Evolutionary conservation across 192 early-diverging fungal species (phyloP).

Genomic region (Linnemannia exigua): DNA sequence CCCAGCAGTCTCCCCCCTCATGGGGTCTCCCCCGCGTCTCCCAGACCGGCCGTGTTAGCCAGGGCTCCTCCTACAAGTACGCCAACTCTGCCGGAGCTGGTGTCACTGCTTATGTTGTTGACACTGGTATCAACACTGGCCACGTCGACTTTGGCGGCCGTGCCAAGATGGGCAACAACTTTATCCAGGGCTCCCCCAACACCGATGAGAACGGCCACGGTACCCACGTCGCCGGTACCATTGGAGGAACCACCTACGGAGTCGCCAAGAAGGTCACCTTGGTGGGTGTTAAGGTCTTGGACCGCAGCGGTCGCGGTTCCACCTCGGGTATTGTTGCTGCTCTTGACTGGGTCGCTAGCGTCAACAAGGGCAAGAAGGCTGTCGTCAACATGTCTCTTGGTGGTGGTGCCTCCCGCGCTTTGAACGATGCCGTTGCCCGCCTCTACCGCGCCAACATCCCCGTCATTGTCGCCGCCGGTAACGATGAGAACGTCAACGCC

Average conservation of each 20-base stretch:
- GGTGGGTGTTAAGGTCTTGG: slow-evolving; percentile 80
- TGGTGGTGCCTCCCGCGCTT: slow-evolving; percentile 65
- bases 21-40: slow-evolving; percentile 61
- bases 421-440: slow-evolving; percentile 72
- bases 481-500: slow-evolving; percentile 71
- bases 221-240: slow-evolving; percentile 79
- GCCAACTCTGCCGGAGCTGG: slow-evolving; percentile 66
- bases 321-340: slow-evolving; percentile 60
- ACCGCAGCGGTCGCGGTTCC: slow-evolving; percentile 66
- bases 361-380: slow-evolving; percentile 47
- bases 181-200: slow-evolving; percentile 61
- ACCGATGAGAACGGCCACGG: slow-evolving; percentile 74
- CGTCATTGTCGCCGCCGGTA: slow-evolving; percentile 85
- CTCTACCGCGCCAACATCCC: slow-evolving; percentile 73
- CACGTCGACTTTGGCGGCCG: slow-evolving; percentile 84
- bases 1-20: slow-evolving; percentile 32
- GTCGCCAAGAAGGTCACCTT: slow-evolving; percentile 81
- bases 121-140: slow-evolving; percentile 67
- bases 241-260: slow-evolving; percentile 73
- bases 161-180: slow-evolving; percentile 69
- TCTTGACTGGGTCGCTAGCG: slow-evolving; percentile 52
- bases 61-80: slow-evolving; percentile 59
- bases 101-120: slow-evolving; percentile 73
- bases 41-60: slow-evolving; percentile 60
- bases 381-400: slow-evolving; percentile 87